A percentile compares a stretch with the other conserved stretches of the same genome.
These are phyloP conservation scores for Ascoidea tarda DNA, from an alignment of 805 yeast species.

Conservation along the genomic window DNA sequence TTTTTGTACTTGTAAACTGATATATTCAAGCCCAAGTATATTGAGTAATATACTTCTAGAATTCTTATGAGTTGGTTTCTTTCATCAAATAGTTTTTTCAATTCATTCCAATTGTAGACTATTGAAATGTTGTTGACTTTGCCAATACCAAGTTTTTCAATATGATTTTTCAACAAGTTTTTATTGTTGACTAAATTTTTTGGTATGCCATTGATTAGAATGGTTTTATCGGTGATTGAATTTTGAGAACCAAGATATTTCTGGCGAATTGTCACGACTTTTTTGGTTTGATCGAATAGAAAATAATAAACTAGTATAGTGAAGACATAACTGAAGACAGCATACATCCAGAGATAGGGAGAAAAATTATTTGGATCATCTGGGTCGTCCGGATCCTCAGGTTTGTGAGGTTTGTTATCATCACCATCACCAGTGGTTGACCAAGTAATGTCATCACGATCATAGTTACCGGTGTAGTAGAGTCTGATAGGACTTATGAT, in stretches of 20 bases:
- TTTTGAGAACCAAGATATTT: conserved; percentile 44
- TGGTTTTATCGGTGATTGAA: conserved; percentile 46
- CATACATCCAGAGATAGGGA: conserved; percentile 34
- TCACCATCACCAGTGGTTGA: not conserved
- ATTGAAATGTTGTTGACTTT: conserved; percentile 35
- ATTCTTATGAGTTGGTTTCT: conserved; percentile 19
- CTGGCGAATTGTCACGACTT: conserved; percentile 38
- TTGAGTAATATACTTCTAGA: conserved; percentile 29
- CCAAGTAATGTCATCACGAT: conserved; percentile 16
- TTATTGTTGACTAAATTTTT: conserved; percentile 26
- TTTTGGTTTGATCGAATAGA: conserved; percentile 30
- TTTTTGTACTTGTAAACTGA: not conserved
- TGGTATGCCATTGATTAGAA: conserved; percentile 41
- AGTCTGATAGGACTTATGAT: conserved; percentile 41
- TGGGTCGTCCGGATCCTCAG: conserved; percentile 16
- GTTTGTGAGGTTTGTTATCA: conserved; percentile 1
- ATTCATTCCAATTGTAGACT: conserved; percentile 30
- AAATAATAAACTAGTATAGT: conserved; percentile 31
- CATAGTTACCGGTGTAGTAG: conserved; percentile 33
- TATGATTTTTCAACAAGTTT: conserved; percentile 26
- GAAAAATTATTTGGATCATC: conserved; percentile 15
- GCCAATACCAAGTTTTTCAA: conserved; percentile 43
- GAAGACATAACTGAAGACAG: conserved; percentile 41
- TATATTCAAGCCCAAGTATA: conserved; percentile 26
- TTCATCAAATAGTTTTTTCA: conserved; percentile 23